Evolutionary conservation across 1,284 basidiomycete genomes (phyloP).

Genomic region (Kwoniella shivajii): DNA sequence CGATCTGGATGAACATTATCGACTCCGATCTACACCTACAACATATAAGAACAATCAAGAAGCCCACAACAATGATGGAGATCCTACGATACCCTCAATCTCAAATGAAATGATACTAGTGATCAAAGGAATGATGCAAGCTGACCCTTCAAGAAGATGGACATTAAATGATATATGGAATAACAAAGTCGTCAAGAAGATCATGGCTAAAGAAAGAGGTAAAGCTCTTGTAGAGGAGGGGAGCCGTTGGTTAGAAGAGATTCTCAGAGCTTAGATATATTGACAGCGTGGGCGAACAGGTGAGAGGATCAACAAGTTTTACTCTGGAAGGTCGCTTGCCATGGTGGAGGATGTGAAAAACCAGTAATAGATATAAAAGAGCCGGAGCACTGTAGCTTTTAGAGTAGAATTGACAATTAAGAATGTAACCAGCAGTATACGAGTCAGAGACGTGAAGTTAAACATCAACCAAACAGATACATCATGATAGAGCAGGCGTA

Average conservation of each 20-base stretch:
- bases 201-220: slow-evolving; percentile 50
- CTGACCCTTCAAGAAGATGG: slow-evolving; percentile 64
- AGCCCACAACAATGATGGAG: slow-evolving; percentile 36
- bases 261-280: too few species aligned
- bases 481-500: too few species aligned
- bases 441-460: too few species aligned
- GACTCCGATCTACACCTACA: slow-evolving; percentile 13
- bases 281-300: too few species aligned
- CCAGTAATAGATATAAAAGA: too few species aligned
- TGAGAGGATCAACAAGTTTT: too few species aligned
- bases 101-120: slow-evolving; percentile 68
- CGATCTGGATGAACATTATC: slow-evolving; percentile 66
- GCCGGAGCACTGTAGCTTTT: too few species aligned
- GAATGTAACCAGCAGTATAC: too few species aligned
- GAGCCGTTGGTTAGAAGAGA: slow-evolving; percentile 25
- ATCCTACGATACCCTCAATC: slow-evolving; percentile 45
- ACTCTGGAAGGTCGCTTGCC: too few species aligned
- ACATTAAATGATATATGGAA: slow-evolving; percentile 62
- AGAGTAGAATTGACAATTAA: too few species aligned
- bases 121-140: slow-evolving; percentile 76
- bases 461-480: too few species aligned
- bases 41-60: background rate
- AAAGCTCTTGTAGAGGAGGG: slow-evolving; percentile 18
- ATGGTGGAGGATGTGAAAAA: too few species aligned
- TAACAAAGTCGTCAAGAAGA: slow-evolving; percentile 65